phyloP scores from a whole-genome alignment of 768 basidiomycete species.

The Crassisporium funariophilum region DNA sequence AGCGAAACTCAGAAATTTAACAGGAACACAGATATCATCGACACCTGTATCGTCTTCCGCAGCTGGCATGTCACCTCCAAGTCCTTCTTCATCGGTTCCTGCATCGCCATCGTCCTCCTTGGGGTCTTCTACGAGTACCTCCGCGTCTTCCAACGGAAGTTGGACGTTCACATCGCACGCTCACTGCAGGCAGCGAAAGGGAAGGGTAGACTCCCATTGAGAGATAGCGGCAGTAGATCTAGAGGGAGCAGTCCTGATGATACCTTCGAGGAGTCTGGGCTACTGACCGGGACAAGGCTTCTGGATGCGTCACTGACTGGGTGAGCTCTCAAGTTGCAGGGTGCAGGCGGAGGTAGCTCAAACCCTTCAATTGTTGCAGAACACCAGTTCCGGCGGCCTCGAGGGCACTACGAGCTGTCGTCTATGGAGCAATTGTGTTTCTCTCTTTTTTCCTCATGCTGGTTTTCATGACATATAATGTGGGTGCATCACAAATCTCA shows the following conservation, averaged over 20 bases:
- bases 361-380: constrained; percentile 29
- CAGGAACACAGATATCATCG: constrained; percentile 76
- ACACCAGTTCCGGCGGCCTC: constrained; percentile 49
- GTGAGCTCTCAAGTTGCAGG: constrained; percentile 37
- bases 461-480: constrained; percentile 97
- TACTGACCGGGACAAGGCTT: constrained; percentile 51
- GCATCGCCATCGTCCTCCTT: constrained; percentile 62
- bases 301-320: constrained; percentile 38
- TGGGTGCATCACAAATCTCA: constrained; percentile 25
- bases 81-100: constrained; percentile 62
- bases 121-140: constrained; percentile 84
- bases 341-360: not conserved
- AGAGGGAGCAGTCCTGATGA: constrained; percentile 37
- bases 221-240: too few relatives aligned
- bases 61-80: constrained; percentile 73
- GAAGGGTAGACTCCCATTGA: constrained; percentile 36
- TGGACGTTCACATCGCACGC: constrained; percentile 62
- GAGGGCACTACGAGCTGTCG: constrained; percentile 59
- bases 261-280: constrained; percentile 50
- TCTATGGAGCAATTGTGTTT: constrained; percentile 79
- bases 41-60: constrained; percentile 81
- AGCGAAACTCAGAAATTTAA: not conserved
- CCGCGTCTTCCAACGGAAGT: constrained; percentile 56
- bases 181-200: constrained; percentile 48
- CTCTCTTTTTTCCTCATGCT: constrained; percentile 92